Conservation (phyloP, 345 rosid species). For the Carallia brachiata region DNA sequence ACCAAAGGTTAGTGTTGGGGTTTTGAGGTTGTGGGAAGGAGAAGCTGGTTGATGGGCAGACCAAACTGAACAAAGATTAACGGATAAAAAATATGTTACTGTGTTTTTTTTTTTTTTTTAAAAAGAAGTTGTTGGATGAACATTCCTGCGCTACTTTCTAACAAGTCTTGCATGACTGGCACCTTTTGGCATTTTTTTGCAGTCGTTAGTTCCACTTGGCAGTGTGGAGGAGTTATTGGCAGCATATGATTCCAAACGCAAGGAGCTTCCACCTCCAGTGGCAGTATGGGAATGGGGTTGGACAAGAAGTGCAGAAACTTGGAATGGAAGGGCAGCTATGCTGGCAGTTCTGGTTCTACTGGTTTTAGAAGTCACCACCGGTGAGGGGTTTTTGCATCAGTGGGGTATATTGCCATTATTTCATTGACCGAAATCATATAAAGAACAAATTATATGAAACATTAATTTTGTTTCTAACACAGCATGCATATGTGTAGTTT, state of each 20-base stretch:
- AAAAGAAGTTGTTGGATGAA: too few relatives aligned
- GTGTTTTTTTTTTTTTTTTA: too few relatives aligned
- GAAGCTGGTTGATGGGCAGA: too few relatives aligned
- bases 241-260: slow-evolving; percentile 82
- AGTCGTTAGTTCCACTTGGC: slow-evolving; percentile 95
- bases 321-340: slow-evolving; percentile 99
- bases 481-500: not conserved
- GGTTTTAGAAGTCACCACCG: slow-evolving; percentile 89
- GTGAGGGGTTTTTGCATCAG: slow-evolving; percentile 90
- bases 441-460: not conserved
- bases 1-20: too few relatives aligned
- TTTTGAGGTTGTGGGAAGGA: too few relatives aligned
- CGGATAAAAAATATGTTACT: too few relatives aligned
- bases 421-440: slow-evolving; percentile 28
- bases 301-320: slow-evolving; percentile 99
- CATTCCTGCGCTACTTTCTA: not conserved
- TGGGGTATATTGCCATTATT: slow-evolving; percentile 75
- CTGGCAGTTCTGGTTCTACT: slow-evolving; percentile 77
- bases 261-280: slow-evolving; percentile 89
- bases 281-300: slow-evolving; percentile 99
- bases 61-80: too few relatives aligned
- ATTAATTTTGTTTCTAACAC: slow-evolving; percentile 20
- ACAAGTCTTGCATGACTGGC: slow-evolving; percentile 4
- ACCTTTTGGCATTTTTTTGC: slow-evolving; percentile 22
- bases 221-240: slow-evolving; percentile 92